These are phyloP conservation scores for Emmonsiellopsis sp. DNA, from an alignment of 2,329 filamentous ascomycete species.

Conservation along the genomic window DNA sequence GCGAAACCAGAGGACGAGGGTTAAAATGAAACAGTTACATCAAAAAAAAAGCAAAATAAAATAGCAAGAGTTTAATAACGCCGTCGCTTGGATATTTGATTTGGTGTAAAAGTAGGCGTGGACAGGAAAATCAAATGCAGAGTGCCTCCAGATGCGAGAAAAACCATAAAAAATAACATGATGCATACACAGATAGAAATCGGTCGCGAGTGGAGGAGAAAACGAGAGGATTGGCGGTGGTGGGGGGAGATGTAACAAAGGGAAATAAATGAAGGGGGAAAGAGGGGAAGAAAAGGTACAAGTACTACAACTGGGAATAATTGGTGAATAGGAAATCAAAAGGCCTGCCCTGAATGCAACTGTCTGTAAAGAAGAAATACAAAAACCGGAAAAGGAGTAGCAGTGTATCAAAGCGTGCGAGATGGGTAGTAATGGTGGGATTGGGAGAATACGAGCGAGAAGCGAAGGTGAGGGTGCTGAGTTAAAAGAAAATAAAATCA, in stretches of 20 bases:
- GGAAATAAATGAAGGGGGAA: background rate
- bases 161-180: background rate
- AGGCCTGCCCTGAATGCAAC: constrained; percentile 1
- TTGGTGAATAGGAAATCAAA: background rate
- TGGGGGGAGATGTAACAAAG: background rate
- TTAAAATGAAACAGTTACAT: constrained; percentile 1
- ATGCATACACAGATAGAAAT: background rate
- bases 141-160: background rate
- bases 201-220: background rate
- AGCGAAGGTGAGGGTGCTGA: background rate
- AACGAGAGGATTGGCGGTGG: background rate
- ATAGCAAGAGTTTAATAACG: background rate
- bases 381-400: background rate
- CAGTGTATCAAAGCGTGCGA: background rate
- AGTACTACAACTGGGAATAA: background rate
- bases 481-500: background rate
- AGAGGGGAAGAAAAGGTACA: background rate
- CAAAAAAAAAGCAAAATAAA: background rate
- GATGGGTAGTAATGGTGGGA: background rate
- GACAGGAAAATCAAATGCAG: background rate
- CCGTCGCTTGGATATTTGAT: constrained; percentile 1
- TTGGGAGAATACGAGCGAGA: background rate
- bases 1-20: background rate
- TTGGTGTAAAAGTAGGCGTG: background rate
- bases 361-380: background rate